phyloP scores from a whole-genome alignment of 306 rosid genomes.

The Glycyrrhiza uralensis region DNA sequence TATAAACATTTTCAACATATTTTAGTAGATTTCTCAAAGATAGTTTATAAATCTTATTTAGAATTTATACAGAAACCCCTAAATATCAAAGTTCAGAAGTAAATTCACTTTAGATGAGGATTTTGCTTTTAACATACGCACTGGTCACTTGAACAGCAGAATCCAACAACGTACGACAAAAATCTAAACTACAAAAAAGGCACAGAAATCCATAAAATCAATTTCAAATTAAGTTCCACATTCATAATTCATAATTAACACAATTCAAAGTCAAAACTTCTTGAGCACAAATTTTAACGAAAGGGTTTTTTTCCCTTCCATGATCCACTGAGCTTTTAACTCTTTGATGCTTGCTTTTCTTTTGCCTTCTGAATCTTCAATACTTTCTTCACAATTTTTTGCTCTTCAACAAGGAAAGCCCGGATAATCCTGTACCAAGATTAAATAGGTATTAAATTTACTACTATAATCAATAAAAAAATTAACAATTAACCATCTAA shows the following conservation, averaged over 20 bases:
- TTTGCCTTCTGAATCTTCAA: slow-evolving; percentile 93
- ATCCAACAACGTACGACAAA: neutral
- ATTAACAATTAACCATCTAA: neutral
- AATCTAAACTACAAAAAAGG: neutral
- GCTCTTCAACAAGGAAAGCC: slow-evolving; percentile 89
- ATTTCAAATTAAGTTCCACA: slow-evolving; percentile 30
- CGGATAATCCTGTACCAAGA: slow-evolving; percentile 58
- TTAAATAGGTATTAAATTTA: neutral
- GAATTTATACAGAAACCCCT: no score
- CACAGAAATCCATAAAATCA: slow-evolving; percentile 1
- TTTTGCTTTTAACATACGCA: neutral
- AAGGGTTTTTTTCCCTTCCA: neutral
- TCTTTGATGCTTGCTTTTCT: slow-evolving; percentile 65
- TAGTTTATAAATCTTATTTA: no score
- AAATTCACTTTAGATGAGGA: no score
- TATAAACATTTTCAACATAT: no score
- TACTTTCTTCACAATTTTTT: slow-evolving; percentile 88
- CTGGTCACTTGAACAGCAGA: neutral
- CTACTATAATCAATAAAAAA: neutral
- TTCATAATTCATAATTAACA: slow-evolving; percentile 34
- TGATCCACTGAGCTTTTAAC: slow-evolving; percentile 28
- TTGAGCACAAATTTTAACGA: slow-evolving; percentile 23
- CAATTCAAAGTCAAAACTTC: slow-evolving; percentile 57
- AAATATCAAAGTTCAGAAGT: no score
- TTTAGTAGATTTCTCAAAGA: no score